Base-by-base conservation (phyloP, 1,284 basidiomycete genomes). In the Leccinum colubrinum region DNA sequence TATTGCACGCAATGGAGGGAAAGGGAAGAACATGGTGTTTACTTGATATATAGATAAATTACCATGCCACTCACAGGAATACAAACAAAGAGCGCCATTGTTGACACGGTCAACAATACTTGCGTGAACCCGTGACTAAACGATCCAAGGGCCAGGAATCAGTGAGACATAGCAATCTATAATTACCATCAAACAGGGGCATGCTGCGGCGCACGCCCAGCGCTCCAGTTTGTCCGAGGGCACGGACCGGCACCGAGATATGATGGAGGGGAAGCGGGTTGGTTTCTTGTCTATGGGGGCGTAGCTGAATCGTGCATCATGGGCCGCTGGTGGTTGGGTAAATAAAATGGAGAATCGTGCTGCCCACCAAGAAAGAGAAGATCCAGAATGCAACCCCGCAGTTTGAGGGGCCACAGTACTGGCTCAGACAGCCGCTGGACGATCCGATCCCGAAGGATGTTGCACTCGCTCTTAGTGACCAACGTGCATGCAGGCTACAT, bases 171-270 rank as follows among this genome's bases (percentile, higher is more conserved):
- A 65, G 59, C 59, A 56, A 57, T 55, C 56, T 52, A 39, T 58
- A 39, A 55, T 62, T 55, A 59, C 59, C 15, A 59, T 61, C 15
- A 37, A 27, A 60, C 43, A 53, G 54, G 48, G 59, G 27, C 46
- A 22, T 70, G 54, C 68, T 69, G 68, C 61, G 63, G 64, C 50
- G 53, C 62, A 53, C 56, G 62, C 57, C 55, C 57, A 56, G 55
- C 33, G 46, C 46, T 48, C 46, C 20, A 57, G 57, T 59, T 57
- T 54, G 37, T 56, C 68, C 62, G 56, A 60, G 64, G 50, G 56
- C 53, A 66, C 54, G 62, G 53, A 56, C 57, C 70, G 70, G 72
- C 52, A 74, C 70, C 70, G 72, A 71, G 64, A 72, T 64, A n/a
- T 60, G 62, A 43, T 55, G 50, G 51, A 46, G 50, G 52, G 41